Conservation (phyloP, 306 rosid genomes). For the Styphnolobium japonicum region DNA sequence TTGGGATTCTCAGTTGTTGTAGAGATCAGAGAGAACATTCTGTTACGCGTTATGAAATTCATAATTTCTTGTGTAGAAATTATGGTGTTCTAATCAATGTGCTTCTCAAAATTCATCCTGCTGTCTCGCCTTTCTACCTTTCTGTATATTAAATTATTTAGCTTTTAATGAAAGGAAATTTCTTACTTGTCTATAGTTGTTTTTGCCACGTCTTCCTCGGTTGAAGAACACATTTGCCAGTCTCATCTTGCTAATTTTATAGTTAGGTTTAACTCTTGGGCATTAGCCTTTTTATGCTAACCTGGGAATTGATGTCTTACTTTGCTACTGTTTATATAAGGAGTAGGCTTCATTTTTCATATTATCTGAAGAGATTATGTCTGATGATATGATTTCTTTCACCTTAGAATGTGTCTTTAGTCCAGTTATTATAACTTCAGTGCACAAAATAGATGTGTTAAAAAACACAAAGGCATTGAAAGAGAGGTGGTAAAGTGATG, state of each 20-base stretch:
- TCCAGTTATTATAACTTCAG: background rate
- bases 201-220: background rate
- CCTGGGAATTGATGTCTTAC: background rate
- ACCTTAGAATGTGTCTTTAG: background rate
- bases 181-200: background rate
- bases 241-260: background rate
- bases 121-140: background rate
- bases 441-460: background rate
- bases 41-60: conserved; percentile 10
- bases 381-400: background rate
- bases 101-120: background rate
- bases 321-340: background rate
- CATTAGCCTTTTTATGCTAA: background rate
- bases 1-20: conserved; percentile 4
- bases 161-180: background rate
- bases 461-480: conserved; percentile 6
- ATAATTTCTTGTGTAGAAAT: background rate
- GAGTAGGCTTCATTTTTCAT: background rate
- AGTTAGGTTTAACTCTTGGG: background rate
- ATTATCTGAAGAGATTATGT: background rate
- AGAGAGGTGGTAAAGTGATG: conserved; percentile 1
- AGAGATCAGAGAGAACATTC: background rate
- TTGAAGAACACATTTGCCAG: background rate
- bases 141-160: background rate
- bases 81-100: background rate